Evolutionary conservation across 2,329 filamentous ascomycete species (phyloP).

Genomic region (Aureobasidium sp.): DNA sequence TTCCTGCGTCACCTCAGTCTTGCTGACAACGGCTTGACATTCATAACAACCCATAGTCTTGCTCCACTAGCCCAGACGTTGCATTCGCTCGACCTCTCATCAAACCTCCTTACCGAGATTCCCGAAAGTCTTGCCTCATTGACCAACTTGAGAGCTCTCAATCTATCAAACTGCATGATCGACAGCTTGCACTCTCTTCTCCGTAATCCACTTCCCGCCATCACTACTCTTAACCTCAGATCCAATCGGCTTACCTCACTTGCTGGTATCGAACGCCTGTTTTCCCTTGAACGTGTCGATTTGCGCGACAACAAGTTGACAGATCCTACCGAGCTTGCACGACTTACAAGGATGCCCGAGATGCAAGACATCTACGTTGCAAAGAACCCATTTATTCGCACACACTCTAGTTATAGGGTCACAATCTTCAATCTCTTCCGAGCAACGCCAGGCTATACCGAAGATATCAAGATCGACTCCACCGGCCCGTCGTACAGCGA

Average conservation of each 20-base stretch:
- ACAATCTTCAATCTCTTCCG: constrained; percentile 96
- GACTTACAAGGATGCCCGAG: constrained; percentile 83
- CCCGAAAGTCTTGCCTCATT: constrained; percentile 83
- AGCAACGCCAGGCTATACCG: constrained; percentile 77
- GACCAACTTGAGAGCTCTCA: constrained; percentile 82
- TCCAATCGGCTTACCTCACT: constrained; percentile 82
- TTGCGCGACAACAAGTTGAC: constrained; percentile 82
- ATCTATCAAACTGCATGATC: constrained; percentile 97
- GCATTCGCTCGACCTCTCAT: constrained; percentile 85
- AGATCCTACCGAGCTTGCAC: constrained; percentile 85
- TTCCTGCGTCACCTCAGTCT: constrained; percentile 88
- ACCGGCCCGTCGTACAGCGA: constrained; percentile 78
- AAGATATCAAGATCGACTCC: constrained; percentile 85
- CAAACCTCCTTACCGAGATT: constrained; percentile 88
- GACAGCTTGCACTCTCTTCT: constrained; percentile 83
- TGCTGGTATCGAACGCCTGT: constrained; percentile 80
- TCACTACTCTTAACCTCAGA: constrained; percentile 85
- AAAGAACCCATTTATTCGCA: constrained; percentile 85
- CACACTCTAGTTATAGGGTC: constrained; percentile 76
- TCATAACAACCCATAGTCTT: constrained; percentile 67
- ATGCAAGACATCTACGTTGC: constrained; percentile 88
- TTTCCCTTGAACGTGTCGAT: constrained; percentile 83
- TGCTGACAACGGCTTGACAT: constrained; percentile 83
- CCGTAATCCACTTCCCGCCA: constrained; percentile 81
- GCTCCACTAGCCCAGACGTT: constrained; percentile 78